Conservation (phyloP, 805 yeast species). For the Schizosaccharomyces octosporus region DNA sequence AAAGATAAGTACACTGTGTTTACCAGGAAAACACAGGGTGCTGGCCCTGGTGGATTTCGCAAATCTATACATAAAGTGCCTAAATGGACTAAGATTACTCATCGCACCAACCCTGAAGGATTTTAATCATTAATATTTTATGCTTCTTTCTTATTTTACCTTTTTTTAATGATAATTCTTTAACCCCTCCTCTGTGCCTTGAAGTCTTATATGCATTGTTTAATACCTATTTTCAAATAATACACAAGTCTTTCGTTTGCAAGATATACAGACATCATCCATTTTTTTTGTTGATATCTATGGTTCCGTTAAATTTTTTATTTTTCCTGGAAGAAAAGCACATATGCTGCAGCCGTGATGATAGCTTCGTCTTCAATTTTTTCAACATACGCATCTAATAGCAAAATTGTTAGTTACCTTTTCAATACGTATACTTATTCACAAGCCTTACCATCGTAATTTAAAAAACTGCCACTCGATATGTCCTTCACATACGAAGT, state of each 20-base stretch:
- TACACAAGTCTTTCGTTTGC: no score
- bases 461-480: conserved; percentile 60
- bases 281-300: no score
- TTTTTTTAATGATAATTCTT: no score
- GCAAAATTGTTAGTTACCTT: not conserved
- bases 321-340: conserved; percentile 36
- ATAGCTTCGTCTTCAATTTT: conserved; percentile 34
- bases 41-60: conserved; percentile 30
- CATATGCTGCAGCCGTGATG: conserved; percentile 53
- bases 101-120: not conserved
- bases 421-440: not conserved
- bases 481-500: conserved; percentile 71
- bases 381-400: conserved; percentile 34
- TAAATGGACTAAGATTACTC: conserved; percentile 9
- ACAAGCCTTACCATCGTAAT: conserved; percentile 35
- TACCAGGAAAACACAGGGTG: conserved; percentile 32
- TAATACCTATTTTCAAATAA: no score
- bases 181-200: no score
- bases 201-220: no score
- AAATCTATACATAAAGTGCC: conserved; percentile 41
- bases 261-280: no score
- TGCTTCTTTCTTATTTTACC: not conserved
- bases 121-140: not conserved
- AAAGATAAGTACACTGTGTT: conserved; percentile 73
- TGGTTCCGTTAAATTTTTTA: not conserved